A percentile compares a stretch with the other conserved stretches of the same genome.
phyloP scores from a whole-genome alignment of 2,329 filamentous ascomycete genomes.

The Hymenotorrendiella dingleyae region DNA sequence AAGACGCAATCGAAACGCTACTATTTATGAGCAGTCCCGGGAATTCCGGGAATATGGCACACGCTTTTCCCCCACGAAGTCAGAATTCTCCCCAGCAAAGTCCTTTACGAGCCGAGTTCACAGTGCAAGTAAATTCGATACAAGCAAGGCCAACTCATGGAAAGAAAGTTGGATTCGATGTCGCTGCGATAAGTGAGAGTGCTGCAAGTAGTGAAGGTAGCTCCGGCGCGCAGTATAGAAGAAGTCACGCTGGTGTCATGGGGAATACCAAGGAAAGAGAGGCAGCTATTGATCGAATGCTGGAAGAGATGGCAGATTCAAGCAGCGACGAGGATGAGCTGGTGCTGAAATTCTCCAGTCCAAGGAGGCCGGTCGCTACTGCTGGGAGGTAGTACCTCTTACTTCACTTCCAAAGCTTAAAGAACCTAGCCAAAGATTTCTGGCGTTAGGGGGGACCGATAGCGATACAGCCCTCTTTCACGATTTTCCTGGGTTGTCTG shows the following conservation, averaged over 20 bases:
- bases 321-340: slow-evolving; percentile 32
- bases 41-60: slow-evolving; percentile 59
- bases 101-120: slow-evolving; percentile 29
- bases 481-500: neutral
- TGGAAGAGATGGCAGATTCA: slow-evolving; percentile 30
- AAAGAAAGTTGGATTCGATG: slow-evolving; percentile 25
- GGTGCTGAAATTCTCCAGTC: slow-evolving; percentile 23
- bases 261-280: slow-evolving; percentile 14
- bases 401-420: too few relatives aligned
- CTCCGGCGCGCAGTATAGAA: slow-evolving; percentile 15
- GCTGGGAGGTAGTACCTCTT: slow-evolving; percentile 16
- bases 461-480: neutral
- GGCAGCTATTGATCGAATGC: slow-evolving; percentile 28
- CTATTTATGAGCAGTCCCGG: slow-evolving; percentile 78
- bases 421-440: neutral
- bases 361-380: slow-evolving; percentile 16
- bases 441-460: neutral
- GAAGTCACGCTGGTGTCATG: slow-evolving; percentile 3
- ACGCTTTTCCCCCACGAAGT: slow-evolving; percentile 40
- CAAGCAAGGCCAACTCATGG: slow-evolving; percentile 16
- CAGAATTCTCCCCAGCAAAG: slow-evolving; percentile 27
- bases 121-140: slow-evolving; percentile 12
- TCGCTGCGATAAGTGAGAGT: slow-evolving; percentile 13
- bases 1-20: slow-evolving; percentile 74
- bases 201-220: slow-evolving; percentile 19